Percentiles rank a stretch among this genome's conserved stretches.
Evolutionary conservation across 192 early-diverging fungal species (phyloP).

Genomic region (Coemansia sp.): DNA sequence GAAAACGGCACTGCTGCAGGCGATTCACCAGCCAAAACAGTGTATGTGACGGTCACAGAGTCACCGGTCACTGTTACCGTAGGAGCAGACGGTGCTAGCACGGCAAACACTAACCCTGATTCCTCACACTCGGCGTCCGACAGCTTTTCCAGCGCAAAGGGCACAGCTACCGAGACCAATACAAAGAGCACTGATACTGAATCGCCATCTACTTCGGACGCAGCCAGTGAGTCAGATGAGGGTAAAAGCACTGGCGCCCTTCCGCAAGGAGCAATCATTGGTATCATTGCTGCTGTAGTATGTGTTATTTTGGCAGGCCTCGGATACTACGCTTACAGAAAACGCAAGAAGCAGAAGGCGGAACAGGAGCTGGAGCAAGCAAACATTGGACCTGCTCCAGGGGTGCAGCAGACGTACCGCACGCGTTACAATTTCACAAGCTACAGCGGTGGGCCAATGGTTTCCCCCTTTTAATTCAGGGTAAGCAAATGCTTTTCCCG

Average conservation of each 20-base stretch:
- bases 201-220: neutral
- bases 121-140: neutral
- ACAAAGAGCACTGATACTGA: neutral
- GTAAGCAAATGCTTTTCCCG: too few relatives aligned
- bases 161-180: too few relatives aligned
- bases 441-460: too few relatives aligned
- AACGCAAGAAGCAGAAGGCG: neutral
- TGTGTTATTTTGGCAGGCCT: neutral
- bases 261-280: slow-evolving; percentile 1
- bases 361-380: neutral
- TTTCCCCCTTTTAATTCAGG: too few relatives aligned
- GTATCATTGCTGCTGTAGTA: neutral
- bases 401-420: neutral
- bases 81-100: neutral
- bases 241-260: neutral
- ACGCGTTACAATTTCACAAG: slow-evolving; percentile 1
- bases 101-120: neutral
- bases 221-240: neutral
- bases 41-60: neutral
- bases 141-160: neutral
- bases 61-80: neutral
- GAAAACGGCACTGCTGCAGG: too few relatives aligned
- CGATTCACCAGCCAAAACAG: neutral
- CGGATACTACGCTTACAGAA: slow-evolving; percentile 12
- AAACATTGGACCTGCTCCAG: neutral